A percentile compares a stretch with the other conserved stretches of the same genome.
Evolutionary conservation across 495 filamentous ascomycete genomes (phyloP).

Genomic region (Aspergillus mulundensis): DNA sequence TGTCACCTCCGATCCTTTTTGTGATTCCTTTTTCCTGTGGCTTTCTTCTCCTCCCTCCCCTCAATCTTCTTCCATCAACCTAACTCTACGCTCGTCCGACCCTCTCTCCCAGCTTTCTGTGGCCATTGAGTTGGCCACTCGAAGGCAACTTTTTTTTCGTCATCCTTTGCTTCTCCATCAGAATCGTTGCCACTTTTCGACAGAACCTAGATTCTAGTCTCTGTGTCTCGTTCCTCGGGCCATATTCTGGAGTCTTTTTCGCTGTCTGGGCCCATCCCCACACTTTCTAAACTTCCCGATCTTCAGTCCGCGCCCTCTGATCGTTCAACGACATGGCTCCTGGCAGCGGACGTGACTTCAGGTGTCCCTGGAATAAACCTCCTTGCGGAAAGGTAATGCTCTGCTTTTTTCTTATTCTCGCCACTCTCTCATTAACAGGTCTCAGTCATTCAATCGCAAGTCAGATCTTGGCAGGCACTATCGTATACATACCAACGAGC

Average conservation of each 20-base stretch:
- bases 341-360: conserved; percentile 43
- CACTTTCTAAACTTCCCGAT: conserved; percentile 9
- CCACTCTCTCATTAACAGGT: not conserved
- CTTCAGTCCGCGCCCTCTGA: conserved; percentile 3
- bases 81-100: not conserved
- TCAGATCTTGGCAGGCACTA: conserved; percentile 86
- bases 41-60: conserved; percentile 13
- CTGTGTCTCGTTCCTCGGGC: conserved; percentile 6
- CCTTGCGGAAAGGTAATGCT: conserved; percentile 42
- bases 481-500: conserved; percentile 86
- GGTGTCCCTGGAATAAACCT: conserved; percentile 38
- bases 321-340: conserved; percentile 34
- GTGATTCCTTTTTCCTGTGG: conserved; percentile 15
- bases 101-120: not conserved
- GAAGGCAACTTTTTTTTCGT: not conserved
- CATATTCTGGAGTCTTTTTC: conserved; percentile 1
- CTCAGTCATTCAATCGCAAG: conserved; percentile 86
- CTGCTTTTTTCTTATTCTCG: not conserved
- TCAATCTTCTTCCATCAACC: conserved; percentile 1
- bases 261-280: conserved; percentile 14
- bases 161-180: not conserved
- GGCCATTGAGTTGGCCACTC: conserved; percentile 4
- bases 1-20: conserved; percentile 14
- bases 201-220: not conserved
- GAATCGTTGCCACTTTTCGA: not conserved